Percentiles rank a stretch among this genome's conserved stretches.
phyloP scores from a whole-genome alignment of 495 filamentous ascomycete species.

The Clavariopsis aquatica region DNA sequence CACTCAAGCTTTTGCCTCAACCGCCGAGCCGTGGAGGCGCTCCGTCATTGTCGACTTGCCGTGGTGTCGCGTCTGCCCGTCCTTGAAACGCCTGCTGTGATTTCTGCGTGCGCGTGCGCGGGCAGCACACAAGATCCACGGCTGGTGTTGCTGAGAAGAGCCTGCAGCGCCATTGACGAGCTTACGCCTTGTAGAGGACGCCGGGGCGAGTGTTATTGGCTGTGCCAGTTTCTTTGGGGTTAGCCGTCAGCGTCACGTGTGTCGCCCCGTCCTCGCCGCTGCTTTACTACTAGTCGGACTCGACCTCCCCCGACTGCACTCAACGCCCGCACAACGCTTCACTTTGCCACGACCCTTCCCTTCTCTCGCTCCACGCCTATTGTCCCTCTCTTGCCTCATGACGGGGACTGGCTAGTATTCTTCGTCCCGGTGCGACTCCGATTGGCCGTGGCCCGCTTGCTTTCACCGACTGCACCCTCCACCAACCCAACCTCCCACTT shows the following conservation, averaged over 20 bases:
- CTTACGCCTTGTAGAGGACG: not conserved
- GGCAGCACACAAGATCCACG: not conserved
- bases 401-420: constrained; percentile 18
- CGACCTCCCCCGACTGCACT: constrained; percentile 1
- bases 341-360: constrained; percentile 3
- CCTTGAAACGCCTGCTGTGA: constrained; percentile 10
- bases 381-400: constrained; percentile 7
- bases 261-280: not conserved
- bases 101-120: not conserved
- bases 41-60: not conserved
- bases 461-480: constrained; percentile 23
- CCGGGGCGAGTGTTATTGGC: constrained; percentile 5
- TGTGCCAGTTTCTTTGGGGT: constrained; percentile 4
- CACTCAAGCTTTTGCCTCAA: constrained; percentile 12
- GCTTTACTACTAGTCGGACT: constrained; percentile 1
- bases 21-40: constrained; percentile 27
- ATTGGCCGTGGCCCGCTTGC: constrained; percentile 15
- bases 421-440: constrained; percentile 2
- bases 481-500: constrained; percentile 13
- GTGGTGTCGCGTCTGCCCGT: constrained; percentile 19
- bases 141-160: not conserved
- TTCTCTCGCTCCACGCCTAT: not conserved
- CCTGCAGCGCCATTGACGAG: not conserved
- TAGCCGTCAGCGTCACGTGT: not conserved
- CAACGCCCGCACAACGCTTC: constrained; percentile 1